phyloP scores from a whole-genome alignment of 2,329 filamentous ascomycete species.

The Aphanocladium album region DNA sequence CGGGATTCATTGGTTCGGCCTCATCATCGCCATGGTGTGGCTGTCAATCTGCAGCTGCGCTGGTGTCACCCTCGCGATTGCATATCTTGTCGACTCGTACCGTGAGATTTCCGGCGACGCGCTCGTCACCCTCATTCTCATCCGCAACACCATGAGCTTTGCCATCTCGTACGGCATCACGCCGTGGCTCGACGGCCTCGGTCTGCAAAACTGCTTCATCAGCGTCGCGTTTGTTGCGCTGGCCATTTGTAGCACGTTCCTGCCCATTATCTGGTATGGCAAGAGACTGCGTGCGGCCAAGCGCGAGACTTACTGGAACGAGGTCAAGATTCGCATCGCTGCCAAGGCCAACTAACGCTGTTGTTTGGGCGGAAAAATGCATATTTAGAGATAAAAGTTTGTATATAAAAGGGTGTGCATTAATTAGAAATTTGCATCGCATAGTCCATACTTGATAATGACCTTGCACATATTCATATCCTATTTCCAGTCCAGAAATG shows the following conservation, averaged over 20 bases:
- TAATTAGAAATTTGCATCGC: neutral
- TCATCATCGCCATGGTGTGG: slow-evolving; percentile 35
- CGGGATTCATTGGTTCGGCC: slow-evolving; percentile 37
- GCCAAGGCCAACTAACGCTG: slow-evolving; percentile 1
- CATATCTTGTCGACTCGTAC: slow-evolving; percentile 38
- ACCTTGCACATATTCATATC: neutral
- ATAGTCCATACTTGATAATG: neutral
- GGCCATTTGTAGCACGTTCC: slow-evolving; percentile 33
- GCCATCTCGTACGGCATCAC: slow-evolving; percentile 37
- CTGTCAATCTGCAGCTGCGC: slow-evolving; percentile 29
- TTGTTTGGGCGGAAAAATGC: no score
- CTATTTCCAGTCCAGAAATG: neutral
- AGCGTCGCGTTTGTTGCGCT: slow-evolving; percentile 36
- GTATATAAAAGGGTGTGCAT: neutral
- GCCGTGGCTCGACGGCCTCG: slow-evolving; percentile 37
- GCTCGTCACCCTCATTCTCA: slow-evolving; percentile 34
- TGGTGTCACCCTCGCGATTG: slow-evolving; percentile 33
- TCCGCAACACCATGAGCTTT: slow-evolving; percentile 34
- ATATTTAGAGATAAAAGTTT: no score
- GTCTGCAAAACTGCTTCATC: slow-evolving; percentile 39
- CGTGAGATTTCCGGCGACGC: slow-evolving; percentile 35
- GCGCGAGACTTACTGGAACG: slow-evolving; percentile 18
- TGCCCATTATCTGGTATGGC: slow-evolving; percentile 45
- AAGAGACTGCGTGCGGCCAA: slow-evolving; percentile 22
- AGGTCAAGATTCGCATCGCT: slow-evolving; percentile 13